phyloP scores from a whole-genome alignment of 2,329 filamentous ascomycete species.

The Polychaeton citri region DNA sequence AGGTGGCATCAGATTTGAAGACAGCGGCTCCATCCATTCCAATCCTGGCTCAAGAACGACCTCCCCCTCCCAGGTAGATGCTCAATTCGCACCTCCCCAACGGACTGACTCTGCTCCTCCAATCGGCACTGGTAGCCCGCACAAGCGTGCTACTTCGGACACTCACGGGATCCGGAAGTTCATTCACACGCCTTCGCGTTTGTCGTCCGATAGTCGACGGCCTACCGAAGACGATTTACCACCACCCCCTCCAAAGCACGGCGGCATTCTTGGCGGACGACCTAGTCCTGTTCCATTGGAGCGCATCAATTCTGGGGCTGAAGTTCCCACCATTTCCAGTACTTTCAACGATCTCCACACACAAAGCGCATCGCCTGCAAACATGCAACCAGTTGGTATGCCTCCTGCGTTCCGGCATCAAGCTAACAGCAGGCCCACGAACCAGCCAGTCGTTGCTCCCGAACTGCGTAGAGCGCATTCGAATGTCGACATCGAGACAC shows the following conservation, averaged over 20 bases:
- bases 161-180: conserved; percentile 30
- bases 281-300: conserved; percentile 33
- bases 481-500: conserved; percentile 67
- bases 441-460: conserved; percentile 58
- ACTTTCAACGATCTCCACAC: conserved; percentile 37
- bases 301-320: conserved; percentile 45
- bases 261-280: conserved; percentile 11
- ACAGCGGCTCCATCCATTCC: conserved; percentile 27
- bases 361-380: conserved; percentile 19
- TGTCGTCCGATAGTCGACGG: conserved; percentile 23
- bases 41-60: conserved; percentile 31
- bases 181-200: conserved; percentile 26
- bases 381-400: conserved; percentile 53
- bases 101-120: conserved; percentile 32
- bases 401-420: conserved; percentile 72
- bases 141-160: conserved; percentile 38
- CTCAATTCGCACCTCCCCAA: conserved; percentile 18
- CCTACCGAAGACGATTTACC: conserved; percentile 21
- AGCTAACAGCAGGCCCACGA: conserved; percentile 55
- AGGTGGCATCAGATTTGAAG: conserved; percentile 29
- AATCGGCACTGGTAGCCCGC: conserved; percentile 16
- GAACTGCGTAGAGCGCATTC: conserved; percentile 72
- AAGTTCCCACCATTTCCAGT: conserved; percentile 27
- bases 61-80: conserved; percentile 23
- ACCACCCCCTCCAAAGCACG: conserved; percentile 30